These are phyloP conservation scores for Wallacemonas sp. DNA, from an alignment of 208 protist genomes.

Conservation along the genomic window DNA sequence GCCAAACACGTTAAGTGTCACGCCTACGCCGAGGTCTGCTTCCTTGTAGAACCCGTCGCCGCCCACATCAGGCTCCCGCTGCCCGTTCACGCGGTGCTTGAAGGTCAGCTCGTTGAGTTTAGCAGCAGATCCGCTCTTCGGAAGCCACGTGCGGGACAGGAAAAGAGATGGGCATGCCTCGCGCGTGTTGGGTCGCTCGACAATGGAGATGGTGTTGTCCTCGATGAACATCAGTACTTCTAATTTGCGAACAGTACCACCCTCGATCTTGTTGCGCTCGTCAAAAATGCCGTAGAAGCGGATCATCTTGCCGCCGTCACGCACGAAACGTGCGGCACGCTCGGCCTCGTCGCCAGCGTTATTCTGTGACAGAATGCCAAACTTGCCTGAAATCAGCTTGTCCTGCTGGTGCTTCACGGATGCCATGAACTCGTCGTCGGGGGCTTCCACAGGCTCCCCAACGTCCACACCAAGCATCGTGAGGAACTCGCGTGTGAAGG, in stretches of 20 bases:
- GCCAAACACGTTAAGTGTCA: conserved; percentile 81
- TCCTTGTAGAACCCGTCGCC: conserved; percentile 79
- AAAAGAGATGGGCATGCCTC: conserved; percentile 90
- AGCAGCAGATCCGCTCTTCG: conserved; percentile 68
- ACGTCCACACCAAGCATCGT: conserved; percentile 75
- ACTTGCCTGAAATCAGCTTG: conserved; percentile 49
- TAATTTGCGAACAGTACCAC: conserved; percentile 84
- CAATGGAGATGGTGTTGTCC: conserved; percentile 95
- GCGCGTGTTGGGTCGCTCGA: conserved; percentile 86
- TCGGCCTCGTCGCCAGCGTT: conserved; percentile 64
- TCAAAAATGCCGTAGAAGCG: conserved; percentile 93
- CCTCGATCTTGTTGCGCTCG: conserved; percentile 46
- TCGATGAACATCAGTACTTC: conserved; percentile 94
- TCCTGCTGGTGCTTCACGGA: conserved; percentile 54
- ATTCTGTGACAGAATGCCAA: conserved; percentile 65
- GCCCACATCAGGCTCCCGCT: conserved; percentile 72
- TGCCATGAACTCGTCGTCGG: conserved; percentile 75
- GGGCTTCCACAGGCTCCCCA: conserved; percentile 43
- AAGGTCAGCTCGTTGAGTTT: conserved; percentile 86
- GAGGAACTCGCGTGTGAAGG: conserved; percentile 92
- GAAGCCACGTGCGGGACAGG: conserved; percentile 84
- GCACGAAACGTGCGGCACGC: conserved; percentile 85
- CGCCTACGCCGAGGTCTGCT: conserved; percentile 84
- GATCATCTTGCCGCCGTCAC: conserved; percentile 94
- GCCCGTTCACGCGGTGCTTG: conserved; percentile 77